Conservation (phyloP, 2,329 filamentous ascomycete genomes). For the Penicillium sumatraense region DNA sequence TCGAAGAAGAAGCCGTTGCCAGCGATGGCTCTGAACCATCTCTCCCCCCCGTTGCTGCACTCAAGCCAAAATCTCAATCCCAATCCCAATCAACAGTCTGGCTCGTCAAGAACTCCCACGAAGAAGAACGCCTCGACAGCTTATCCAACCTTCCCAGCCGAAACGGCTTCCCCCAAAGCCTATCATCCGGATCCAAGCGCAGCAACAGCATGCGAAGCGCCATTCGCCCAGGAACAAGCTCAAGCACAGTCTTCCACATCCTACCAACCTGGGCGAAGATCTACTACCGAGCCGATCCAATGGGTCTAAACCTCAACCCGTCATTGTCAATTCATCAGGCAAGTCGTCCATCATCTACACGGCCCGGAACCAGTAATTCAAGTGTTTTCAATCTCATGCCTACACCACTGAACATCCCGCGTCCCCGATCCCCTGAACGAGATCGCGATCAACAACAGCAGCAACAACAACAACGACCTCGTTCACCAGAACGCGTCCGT, state of each 20-base stretch:
- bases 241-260: conserved; percentile 49
- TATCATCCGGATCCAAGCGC: conserved; percentile 47
- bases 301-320: conserved; percentile 54
- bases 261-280: conserved; percentile 59
- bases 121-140: conserved; percentile 42
- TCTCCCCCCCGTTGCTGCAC: conserved; percentile 27
- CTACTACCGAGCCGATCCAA: conserved; percentile 72
- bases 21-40: conserved; percentile 28
- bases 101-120: conserved; percentile 38
- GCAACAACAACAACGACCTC: too few relatives aligned
- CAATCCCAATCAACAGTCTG: conserved; percentile 37
- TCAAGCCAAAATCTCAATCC: conserved; percentile 31
- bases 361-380: conserved; percentile 36
- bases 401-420: conserved; percentile 33
- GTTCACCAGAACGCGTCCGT: conserved; percentile 8
- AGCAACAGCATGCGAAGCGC: conserved; percentile 43
- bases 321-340: conserved; percentile 46
- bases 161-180: conserved; percentile 43
- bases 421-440: conserved; percentile 20
- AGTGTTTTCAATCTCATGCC: conserved; percentile 37
- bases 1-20: conserved; percentile 4
- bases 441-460: too few relatives aligned
- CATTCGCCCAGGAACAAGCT: conserved; percentile 47
- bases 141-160: conserved; percentile 41
- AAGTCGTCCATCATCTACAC: conserved; percentile 34